phyloP scores from a whole-genome alignment of 441 rosid species.

The Syzygium syzygioides region DNA sequence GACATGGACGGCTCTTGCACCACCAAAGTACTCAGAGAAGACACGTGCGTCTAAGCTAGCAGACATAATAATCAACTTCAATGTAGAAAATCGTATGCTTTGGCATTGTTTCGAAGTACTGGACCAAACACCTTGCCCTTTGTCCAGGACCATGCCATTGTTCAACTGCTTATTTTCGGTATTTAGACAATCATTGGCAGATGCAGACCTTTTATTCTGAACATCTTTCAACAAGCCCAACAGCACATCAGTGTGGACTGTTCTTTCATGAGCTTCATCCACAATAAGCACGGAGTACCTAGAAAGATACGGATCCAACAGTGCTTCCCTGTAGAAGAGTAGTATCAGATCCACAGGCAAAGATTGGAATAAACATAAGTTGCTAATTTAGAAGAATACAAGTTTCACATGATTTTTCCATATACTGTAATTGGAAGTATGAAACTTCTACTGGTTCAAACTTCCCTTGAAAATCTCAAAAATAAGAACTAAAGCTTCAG shows the following conservation, averaged over 20 bases:
- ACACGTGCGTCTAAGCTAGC: constrained; percentile 93
- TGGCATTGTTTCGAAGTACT: constrained; percentile 36
- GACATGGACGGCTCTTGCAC: constrained; percentile 79
- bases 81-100: constrained; percentile 43
- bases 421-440: not conserved
- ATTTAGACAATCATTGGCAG: constrained; percentile 14
- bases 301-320: constrained; percentile 76
- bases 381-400: not conserved
- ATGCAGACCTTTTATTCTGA: constrained; percentile 44
- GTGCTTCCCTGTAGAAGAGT: constrained; percentile 55
- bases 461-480: not conserved
- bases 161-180: constrained; percentile 20
- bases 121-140: constrained; percentile 25
- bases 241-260: constrained; percentile 88
- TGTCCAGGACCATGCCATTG: constrained; percentile 14
- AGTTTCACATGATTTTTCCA: not conserved
- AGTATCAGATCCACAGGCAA: not conserved
- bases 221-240: constrained; percentile 82
- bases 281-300: constrained; percentile 78
- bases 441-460: not conserved
- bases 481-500: not conserved
- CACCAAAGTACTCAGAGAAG: constrained; percentile 74
- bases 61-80: constrained; percentile 91
- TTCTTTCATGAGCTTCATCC: constrained; percentile 97
- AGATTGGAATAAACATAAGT: not conserved